Evolutionary conservation across 305 asterid genomes (phyloP).

Genomic region (Fraxinus dipetala): DNA sequence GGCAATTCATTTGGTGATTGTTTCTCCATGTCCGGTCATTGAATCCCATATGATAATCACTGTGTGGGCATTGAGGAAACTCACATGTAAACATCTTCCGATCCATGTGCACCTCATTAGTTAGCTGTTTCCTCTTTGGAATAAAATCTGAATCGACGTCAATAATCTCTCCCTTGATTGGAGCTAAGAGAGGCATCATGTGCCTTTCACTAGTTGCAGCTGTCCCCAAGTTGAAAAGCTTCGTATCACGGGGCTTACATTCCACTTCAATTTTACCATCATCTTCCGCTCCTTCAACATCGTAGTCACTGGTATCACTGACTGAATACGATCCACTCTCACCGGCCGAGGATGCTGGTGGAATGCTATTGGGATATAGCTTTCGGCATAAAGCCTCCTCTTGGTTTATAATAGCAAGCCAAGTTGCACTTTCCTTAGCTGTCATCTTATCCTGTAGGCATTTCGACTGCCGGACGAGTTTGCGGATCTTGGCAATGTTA

Average conservation of each 20-base stretch:
- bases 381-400: slow-evolving; percentile 47
- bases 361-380: slow-evolving; percentile 39
- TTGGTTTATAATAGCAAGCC: slow-evolving; percentile 53
- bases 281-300: slow-evolving; percentile 46
- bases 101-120: background rate
- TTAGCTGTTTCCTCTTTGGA: background rate
- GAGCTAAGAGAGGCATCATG: background rate
- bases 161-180: background rate
- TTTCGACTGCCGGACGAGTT: slow-evolving; percentile 55
- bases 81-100: background rate
- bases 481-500: slow-evolving; percentile 48
- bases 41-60: background rate
- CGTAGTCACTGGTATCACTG: slow-evolving; percentile 43
- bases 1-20: background rate
- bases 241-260: background rate
- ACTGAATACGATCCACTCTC: slow-evolving; percentile 32
- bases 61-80: background rate
- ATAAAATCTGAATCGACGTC: background rate
- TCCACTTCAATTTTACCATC: background rate
- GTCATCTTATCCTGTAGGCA: slow-evolving; percentile 72
- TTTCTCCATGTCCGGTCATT: background rate
- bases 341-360: slow-evolving; percentile 18
- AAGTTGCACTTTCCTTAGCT: slow-evolving; percentile 61
- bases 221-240: background rate
- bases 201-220: background rate